phyloP scores from a whole-genome alignment of 306 rosid genomes.

The Quercus suber region DNA sequence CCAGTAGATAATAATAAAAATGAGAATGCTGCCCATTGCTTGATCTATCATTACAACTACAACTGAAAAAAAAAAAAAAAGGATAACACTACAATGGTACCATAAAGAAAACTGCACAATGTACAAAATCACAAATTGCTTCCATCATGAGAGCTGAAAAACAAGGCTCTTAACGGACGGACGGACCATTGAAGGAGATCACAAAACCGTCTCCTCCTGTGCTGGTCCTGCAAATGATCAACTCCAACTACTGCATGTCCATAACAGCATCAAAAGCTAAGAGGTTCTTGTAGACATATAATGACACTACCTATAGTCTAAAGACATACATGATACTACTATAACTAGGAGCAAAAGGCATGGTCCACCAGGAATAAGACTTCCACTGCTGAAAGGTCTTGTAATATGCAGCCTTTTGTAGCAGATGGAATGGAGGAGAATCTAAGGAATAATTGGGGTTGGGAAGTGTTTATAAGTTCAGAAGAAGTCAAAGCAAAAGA shows the following conservation, averaged over 20 bases:
- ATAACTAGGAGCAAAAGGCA: slow-evolving; percentile 2
- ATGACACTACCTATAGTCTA: not conserved
- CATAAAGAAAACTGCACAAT: not conserved
- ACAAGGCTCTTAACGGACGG: slow-evolving; percentile 45
- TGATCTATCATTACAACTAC: slow-evolving; percentile 9
- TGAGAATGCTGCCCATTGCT: slow-evolving; percentile 3
- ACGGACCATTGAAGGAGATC: slow-evolving; percentile 48
- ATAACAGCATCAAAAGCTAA: slow-evolving; percentile 9
- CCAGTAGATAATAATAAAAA: not conserved
- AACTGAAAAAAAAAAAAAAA: not conserved
- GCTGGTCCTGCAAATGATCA: slow-evolving; percentile 26
- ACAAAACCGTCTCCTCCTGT: slow-evolving; percentile 75
- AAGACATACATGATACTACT: not conserved
- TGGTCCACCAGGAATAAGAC: slow-evolving; percentile 15
- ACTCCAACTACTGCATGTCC: not conserved
- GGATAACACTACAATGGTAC: not conserved
- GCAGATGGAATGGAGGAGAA: slow-evolving; percentile 15
- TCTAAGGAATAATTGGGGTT: not conserved
- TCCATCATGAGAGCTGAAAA: slow-evolving; percentile 53
- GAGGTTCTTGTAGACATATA: not conserved
- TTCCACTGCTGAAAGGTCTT: slow-evolving; percentile 36
- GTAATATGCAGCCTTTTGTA: slow-evolving; percentile 37
- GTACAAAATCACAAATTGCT: slow-evolving; percentile 11
- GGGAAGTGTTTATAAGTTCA: not conserved
- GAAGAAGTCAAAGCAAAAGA: slow-evolving; percentile 17